These are phyloP conservation scores for Naegleria gruberi DNA, from an alignment of 208 protist species.

Conservation along the genomic window DNA sequence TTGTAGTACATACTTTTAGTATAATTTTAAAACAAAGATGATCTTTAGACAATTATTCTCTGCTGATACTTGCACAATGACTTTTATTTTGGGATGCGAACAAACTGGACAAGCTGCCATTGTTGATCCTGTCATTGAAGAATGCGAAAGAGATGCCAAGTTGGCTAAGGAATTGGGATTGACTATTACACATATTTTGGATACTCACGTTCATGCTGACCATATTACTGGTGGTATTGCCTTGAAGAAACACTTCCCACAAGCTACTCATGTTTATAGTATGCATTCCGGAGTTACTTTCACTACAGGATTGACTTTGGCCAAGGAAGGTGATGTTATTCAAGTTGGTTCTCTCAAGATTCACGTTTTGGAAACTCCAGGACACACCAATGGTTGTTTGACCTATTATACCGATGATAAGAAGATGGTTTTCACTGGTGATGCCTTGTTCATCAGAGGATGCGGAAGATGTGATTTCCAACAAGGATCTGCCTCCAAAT, in stretches of 20 bases:
- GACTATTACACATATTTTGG: neutral
- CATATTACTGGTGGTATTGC: neutral
- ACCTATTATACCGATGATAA: neutral
- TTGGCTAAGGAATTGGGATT: neutral
- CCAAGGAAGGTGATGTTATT: neutral
- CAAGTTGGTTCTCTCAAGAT: neutral
- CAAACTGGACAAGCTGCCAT: neutral
- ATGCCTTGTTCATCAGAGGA: neutral
- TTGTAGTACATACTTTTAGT: too few species aligned
- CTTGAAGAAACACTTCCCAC: neutral
- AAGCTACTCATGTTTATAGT: neutral
- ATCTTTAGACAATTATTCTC: neutral
- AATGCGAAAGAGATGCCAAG: neutral
- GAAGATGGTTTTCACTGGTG: neutral
- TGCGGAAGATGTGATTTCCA: slow-evolving; percentile 11
- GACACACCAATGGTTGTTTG: neutral
- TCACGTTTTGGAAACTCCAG: neutral
- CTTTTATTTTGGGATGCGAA: neutral
- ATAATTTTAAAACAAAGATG: too few species aligned
- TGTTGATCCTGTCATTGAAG: neutral
- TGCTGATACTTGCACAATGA: neutral
- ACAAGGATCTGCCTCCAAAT: neutral
- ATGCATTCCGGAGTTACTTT: neutral
- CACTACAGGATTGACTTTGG: neutral
- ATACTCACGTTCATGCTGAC: slow-evolving; percentile 14